Evolutionary conservation across 2,329 filamentous ascomycete genomes (phyloP).

Genomic region (Penicillium vulpinum): DNA sequence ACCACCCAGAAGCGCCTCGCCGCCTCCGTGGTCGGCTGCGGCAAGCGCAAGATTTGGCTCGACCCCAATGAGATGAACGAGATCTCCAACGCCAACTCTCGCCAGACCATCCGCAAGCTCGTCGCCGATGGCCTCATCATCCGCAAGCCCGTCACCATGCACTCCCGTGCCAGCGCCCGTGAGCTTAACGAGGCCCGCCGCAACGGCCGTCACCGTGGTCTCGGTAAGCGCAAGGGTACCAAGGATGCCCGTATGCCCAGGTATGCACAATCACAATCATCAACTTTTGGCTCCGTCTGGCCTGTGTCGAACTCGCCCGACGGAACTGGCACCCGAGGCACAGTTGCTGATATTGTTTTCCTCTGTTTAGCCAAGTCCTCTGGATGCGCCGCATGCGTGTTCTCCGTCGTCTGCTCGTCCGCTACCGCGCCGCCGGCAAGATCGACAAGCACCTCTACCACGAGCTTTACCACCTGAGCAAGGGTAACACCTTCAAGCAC

Average conservation of each 20-base stretch:
- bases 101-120: constrained; percentile 99
- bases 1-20: constrained; percentile 99
- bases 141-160: constrained; percentile 99
- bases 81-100: constrained; percentile 99
- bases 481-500: constrained; percentile 99
- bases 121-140: constrained; percentile 99
- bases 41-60: constrained; percentile 99
- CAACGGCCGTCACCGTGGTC: constrained; percentile 96
- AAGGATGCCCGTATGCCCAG: constrained; percentile 98
- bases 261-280: constrained; percentile 55
- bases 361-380: constrained; percentile 74
- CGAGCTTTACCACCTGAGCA: constrained; percentile 99
- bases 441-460: constrained; percentile 99
- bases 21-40: constrained; percentile 96
- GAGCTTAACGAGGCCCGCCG: constrained; percentile 92
- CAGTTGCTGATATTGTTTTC: constrained; percentile 23
- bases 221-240: constrained; percentile 99
- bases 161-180: constrained; percentile 95
- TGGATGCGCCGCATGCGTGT: constrained; percentile 99
- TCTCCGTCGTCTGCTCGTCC: constrained; percentile 97
- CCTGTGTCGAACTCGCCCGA: neutral
- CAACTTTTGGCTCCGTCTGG: neutral
- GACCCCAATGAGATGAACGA: constrained; percentile 99
- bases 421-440: constrained; percentile 99
- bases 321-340: neutral